Base-by-base conservation (phyloP, 2,329 filamentous ascomycete species). In the Stenocarpella maydis region DNA sequence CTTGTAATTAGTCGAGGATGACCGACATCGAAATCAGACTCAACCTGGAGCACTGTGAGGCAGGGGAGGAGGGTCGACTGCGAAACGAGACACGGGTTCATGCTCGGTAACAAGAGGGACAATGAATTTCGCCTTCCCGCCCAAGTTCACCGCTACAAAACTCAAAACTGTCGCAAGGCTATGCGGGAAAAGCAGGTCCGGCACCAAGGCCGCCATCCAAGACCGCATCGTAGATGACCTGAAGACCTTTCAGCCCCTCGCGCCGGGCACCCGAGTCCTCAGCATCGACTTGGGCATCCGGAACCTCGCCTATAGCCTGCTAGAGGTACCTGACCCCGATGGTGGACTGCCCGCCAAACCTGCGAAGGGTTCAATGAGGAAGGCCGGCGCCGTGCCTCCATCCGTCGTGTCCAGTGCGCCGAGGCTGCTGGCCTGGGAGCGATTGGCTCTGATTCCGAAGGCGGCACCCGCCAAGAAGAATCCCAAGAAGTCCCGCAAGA, bases 271-370 rank as follows among this genome's bases (percentile, higher is more conserved):
- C 73, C 84, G 90, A 52, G 84, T 96, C 28, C 78, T 96, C 41
- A 95, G 92, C 76, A 91, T 97, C 71, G 93, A 97, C 78, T 91
- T 96, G 88, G 93, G 93, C 4, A 92, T 97, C 73, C 89, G 88
- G 52, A 97, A 97, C 77, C 82, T 97, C 4, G 93, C 92, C 1
- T 93, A 89, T 77, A 92, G 91, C 72, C 84, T 93, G 71, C 78
- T 92, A 34, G 69, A 71, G 37, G 50, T 71, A 4, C 66, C 66
- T 9, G 7, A 41, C 3, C 4, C 31, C 15, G 28, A 37, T 3
- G 19, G 58, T 49, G 66, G 37, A 7, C 24, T 31, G 3, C 14
- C 58, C 21, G 12, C 37, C 28, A 53, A 39, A 37, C 21, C 28
- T 14, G 2, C 19, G 34, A 54, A 47, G 10, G 14, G 19, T 6